Evolutionary conservation across 2,329 filamentous ascomycete genomes (phyloP).

Genomic region (Nigrograna mackinnonii): DNA sequence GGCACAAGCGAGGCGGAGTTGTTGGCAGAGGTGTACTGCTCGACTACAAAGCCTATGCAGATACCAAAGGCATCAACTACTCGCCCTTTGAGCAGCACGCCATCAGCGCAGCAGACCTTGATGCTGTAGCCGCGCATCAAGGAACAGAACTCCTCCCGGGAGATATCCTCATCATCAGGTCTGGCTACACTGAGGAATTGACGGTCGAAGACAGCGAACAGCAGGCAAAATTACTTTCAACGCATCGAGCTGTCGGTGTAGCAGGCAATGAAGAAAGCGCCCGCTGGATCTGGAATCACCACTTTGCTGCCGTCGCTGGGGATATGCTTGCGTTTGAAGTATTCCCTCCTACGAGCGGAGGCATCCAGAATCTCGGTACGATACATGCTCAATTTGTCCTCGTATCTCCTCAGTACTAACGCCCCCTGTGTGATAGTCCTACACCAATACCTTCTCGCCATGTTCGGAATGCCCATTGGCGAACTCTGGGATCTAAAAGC

Average conservation of each 20-base stretch:
- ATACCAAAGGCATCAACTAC: slow-evolving; percentile 15
- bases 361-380: not conserved
- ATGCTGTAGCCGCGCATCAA: slow-evolving; percentile 13
- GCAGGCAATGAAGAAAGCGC: not conserved
- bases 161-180: slow-evolving; percentile 18
- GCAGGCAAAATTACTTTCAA: too few species aligned
- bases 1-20: not conserved
- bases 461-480: not conserved
- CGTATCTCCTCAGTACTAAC: not conserved
- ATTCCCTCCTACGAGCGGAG: not conserved
- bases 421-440: not conserved
- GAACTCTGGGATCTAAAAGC: not conserved
- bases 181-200: not conserved
- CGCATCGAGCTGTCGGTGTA: not conserved
- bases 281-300: not conserved
- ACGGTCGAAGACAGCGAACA: too few species aligned
- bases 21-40: slow-evolving; percentile 18
- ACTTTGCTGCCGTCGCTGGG: not conserved
- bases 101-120: slow-evolving; percentile 12
- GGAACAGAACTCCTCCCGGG: slow-evolving; percentile 14
- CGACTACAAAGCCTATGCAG: slow-evolving; percentile 18
- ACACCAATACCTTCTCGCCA: not conserved
- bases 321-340: not conserved
- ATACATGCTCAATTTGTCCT: too few species aligned
- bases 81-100: slow-evolving; percentile 10